Percentiles rank a stretch among this genome's conserved stretches.
Conservation (phyloP, 1,139 yeast species). For the Lodderomyces oxycetoniae region DNA sequence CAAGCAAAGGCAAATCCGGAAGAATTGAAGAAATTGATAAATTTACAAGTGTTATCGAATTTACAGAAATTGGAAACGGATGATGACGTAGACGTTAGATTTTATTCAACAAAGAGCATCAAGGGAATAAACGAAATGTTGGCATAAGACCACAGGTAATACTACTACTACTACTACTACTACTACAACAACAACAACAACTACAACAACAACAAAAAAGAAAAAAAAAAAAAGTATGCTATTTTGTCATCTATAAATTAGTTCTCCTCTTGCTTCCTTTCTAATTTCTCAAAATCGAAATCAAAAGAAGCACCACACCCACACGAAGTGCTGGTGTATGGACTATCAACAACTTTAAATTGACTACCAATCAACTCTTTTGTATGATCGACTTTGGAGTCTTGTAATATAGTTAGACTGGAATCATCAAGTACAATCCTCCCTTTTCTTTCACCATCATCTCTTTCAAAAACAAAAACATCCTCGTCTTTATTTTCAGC, state of each 20-base stretch:
- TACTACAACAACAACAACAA: not conserved
- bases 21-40: slow-evolving; percentile 40
- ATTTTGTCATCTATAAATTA: slow-evolving; percentile 1
- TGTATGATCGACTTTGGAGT: slow-evolving; percentile 82
- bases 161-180: not conserved
- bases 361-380: slow-evolving; percentile 93
- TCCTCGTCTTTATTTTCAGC: slow-evolving; percentile 36
- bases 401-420: slow-evolving; percentile 76
- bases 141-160: slow-evolving; percentile 3
- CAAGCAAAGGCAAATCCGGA: slow-evolving; percentile 20
- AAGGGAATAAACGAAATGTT: slow-evolving; percentile 30
- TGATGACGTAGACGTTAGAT: slow-evolving; percentile 84
- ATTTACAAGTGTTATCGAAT: slow-evolving; percentile 55
- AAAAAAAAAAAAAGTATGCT: not conserved
- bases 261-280: slow-evolving; percentile 12
- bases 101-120: slow-evolving; percentile 66
- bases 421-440: slow-evolving; percentile 69
- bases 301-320: slow-evolving; percentile 97
- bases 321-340: slow-evolving; percentile 85
- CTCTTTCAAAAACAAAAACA: slow-evolving; percentile 58
- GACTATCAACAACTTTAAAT: slow-evolving; percentile 86
- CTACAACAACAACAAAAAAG: not conserved
- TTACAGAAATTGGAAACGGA: slow-evolving; percentile 66
- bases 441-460: slow-evolving; percentile 39
- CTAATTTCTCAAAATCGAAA: slow-evolving; percentile 63